phyloP scores from a whole-genome alignment of 345 rosid species.

The Pistacia atlantica region DNA sequence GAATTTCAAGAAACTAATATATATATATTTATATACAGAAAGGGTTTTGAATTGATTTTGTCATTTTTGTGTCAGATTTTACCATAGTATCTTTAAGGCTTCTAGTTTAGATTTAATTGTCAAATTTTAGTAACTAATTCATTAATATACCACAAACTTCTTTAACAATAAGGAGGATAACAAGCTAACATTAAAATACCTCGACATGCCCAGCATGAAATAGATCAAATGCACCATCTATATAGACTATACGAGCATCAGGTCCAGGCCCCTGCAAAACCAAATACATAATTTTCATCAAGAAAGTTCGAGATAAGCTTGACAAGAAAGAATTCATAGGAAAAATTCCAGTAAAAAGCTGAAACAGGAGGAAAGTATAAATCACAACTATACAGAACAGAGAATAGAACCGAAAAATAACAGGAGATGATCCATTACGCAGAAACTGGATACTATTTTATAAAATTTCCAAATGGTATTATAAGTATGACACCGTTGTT shows the following conservation, averaged over 20 bases:
- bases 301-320: not conserved
- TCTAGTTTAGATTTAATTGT: not conserved
- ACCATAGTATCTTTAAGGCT: not conserved
- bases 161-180: not conserved
- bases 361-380: not conserved
- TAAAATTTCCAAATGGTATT: too few relatives aligned
- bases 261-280: slow-evolving; percentile 65
- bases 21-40: too few relatives aligned
- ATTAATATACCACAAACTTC: not conserved
- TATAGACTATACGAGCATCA: slow-evolving; percentile 67
- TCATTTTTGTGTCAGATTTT: too few relatives aligned
- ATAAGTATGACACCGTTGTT: too few relatives aligned
- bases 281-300: slow-evolving; percentile 11
- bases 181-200: slow-evolving; percentile 36
- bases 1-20: too few relatives aligned
- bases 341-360: not conserved
- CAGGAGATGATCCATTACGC: too few relatives aligned
- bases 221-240: slow-evolving; percentile 83
- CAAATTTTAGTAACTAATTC: not conserved
- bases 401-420: not conserved
- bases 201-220: slow-evolving; percentile 89
- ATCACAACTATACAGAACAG: not conserved
- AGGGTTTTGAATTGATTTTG: not conserved
- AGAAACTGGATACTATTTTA: too few relatives aligned
- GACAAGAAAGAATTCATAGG: not conserved